A percentile compares a stretch with the other conserved stretches of the same genome.
Conservation (phyloP, 2,329 filamentous ascomycete genomes). For the Knoxdaviesia proteae region DNA sequence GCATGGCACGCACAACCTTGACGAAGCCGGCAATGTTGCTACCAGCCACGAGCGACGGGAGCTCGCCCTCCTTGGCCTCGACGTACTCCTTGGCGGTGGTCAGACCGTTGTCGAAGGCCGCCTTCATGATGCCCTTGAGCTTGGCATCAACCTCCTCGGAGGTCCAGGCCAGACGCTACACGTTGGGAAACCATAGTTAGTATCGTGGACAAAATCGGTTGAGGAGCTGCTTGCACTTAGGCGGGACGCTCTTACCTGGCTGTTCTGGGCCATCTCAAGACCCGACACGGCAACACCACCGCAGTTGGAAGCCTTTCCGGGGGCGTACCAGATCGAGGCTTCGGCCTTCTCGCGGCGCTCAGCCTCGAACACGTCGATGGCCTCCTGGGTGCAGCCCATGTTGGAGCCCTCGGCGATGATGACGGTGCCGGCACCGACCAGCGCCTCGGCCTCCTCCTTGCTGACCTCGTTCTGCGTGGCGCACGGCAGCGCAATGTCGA, state of each 20-base stretch:
- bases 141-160: slow-evolving; percentile 75
- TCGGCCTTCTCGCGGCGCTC: slow-evolving; percentile 48
- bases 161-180: slow-evolving; percentile 61
- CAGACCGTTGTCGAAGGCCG: slow-evolving; percentile 75
- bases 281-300: slow-evolving; percentile 95
- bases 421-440: slow-evolving; percentile 55
- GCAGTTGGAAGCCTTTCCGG: slow-evolving; percentile 91
- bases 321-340: slow-evolving; percentile 77
- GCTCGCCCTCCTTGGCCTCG: slow-evolving; percentile 54
- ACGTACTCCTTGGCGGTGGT: slow-evolving; percentile 81
- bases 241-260: slow-evolving; percentile 12
- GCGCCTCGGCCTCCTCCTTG: slow-evolving; percentile 67
- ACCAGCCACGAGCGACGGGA: slow-evolving; percentile 77
- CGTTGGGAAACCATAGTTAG: neutral
- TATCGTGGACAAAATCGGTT: neutral
- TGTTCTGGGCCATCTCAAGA: slow-evolving; percentile 99
- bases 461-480: slow-evolving; percentile 97
- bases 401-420: slow-evolving; percentile 95
- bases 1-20: slow-evolving; percentile 90
- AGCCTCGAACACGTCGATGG: slow-evolving; percentile 81
- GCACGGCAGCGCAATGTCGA: slow-evolving; percentile 80
- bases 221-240: no score
- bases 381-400: slow-evolving; percentile 95
- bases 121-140: slow-evolving; percentile 88
- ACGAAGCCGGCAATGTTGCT: slow-evolving; percentile 95